Base-by-base conservation (phyloP, 1,284 basidiomycete genomes). In the Sporisorium sorghi region DNA sequence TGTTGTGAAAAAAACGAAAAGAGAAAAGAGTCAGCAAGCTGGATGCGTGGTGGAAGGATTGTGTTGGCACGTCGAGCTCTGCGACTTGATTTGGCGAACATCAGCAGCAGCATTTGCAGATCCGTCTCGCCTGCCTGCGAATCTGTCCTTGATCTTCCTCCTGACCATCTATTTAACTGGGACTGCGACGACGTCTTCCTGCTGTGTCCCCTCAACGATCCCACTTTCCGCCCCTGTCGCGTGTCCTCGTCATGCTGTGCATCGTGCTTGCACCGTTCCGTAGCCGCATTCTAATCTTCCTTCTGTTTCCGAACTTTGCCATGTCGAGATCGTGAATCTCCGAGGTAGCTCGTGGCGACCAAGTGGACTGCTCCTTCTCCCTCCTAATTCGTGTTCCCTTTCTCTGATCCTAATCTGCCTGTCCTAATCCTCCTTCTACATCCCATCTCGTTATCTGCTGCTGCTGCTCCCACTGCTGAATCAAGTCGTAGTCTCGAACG, bases 1-100 rank as follows among this genome's bases (percentile, higher is more conserved):
- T 52, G 85, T 23, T 9, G 58, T 87, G 86, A 91, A 91, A 85
- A 50, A 42, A 43, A 11, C 23, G 11, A 30, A 30, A 30, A 30
- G 28, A 43, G 23, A 46, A 28, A 24, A 43, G 32, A 39, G 54
- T 73, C 61, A 65, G 66, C 47, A 28, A 17, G n/a, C 24, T 21
- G 33, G 24, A 47, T 26, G 26, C 57, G n/a, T 5, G 6, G 26
- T 1, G 26, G n/a, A 5, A 8, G 9, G 0, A 6, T 8, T 5
- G 21, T 19, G 17, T 10, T 9, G 50, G 23, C 50, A 21, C 8
- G 3, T 55, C 26, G 30, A 51, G 30, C 49, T 30, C n/a, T 43
- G 47, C 49, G 26, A 52, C 43, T 35, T 52, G 43, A 19, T 32
- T 43, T 43, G 14, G 2, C 7, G 11, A 19, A 15, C 56, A 58